Evolutionary conservation across 2,329 filamentous ascomycete species (phyloP).

Genomic region (Tetracladium maxilliforme): DNA sequence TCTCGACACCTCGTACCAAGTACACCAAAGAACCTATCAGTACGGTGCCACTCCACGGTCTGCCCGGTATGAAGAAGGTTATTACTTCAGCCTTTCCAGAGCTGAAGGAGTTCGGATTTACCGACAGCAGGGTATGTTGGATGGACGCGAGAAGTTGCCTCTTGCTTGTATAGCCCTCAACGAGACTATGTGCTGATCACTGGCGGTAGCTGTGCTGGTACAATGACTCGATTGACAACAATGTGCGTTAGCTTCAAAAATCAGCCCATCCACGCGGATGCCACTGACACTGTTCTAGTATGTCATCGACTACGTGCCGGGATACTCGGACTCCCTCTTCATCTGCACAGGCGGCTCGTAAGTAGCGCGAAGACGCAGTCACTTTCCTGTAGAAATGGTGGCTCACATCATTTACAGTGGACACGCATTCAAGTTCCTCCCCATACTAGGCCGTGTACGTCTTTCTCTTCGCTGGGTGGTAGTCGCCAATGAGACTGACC

Average conservation of each 20-base stretch:
- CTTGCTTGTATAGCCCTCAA: too few species aligned
- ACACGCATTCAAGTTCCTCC: conserved; percentile 16
- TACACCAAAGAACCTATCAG: conserved; percentile 9
- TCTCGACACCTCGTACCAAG: conserved; percentile 10
- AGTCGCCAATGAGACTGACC: too few species aligned
- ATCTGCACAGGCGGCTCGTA: conserved; percentile 11
- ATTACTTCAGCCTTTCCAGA: conserved; percentile 9
- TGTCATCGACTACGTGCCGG: conserved; percentile 10
- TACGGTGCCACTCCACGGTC: conserved; percentile 10
- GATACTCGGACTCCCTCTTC: conserved; percentile 9
- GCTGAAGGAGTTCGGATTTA: conserved; percentile 10
- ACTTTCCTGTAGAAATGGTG: conserved; percentile 2
- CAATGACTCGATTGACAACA: conserved; percentile 10
- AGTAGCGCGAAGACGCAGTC: neutral
- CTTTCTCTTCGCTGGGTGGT: neutral
- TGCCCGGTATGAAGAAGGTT: conserved; percentile 10
- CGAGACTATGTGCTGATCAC: too few species aligned
- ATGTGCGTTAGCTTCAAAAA: neutral
- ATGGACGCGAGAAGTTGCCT: neutral
- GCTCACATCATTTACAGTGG: conserved; percentile 9
- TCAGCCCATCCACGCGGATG: neutral
- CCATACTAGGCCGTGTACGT: conserved; percentile 10
- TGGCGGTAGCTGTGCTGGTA: conserved; percentile 8
- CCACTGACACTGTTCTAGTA: conserved; percentile 1
- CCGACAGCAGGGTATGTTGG: conserved; percentile 6